Evolutionary conservation across 805 yeast species (phyloP), one percentile per base, ranked within the genome.

Genomic region (Cyberlindnera mississippiensis): DNA sequence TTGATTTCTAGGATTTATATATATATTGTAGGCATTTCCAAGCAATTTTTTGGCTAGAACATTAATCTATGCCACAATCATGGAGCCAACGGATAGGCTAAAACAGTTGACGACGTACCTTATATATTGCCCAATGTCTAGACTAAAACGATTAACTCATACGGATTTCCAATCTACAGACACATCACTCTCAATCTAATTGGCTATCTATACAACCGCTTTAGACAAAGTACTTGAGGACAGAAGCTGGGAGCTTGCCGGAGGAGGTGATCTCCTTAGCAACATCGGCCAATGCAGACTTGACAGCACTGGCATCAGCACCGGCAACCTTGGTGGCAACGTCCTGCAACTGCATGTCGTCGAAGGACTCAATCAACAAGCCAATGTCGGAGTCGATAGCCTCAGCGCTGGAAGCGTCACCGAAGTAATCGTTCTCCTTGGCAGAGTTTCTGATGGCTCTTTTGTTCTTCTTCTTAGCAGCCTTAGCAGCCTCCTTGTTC

Each of bases 391-490:
- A 79, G 51, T 85, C 95, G 53, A 85, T 82, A 45, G 69, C 67
- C 45, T 78, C 72, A 37, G 91, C 75, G 48, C 78, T 77, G 47
- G 67, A 77, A 45, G 81, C 84, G 57, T 82, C 88, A 54, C 93
- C 93, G 55, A 88, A 89, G 77, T 87, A 88, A 44, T 74, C 85
- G 55, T 73, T 79, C 33, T 86, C 96, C 74, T 90, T 88, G 52
- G 80, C 87, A 45, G 89, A 73, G 56, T 69, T 67, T 78, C 98
- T 87, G 52, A 93, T 67, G 32, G 81, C 67, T 74, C 96, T 83
- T 82, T 86, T 87, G 72, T 86, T 85, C 85, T 93, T 93, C 95
- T 93, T 93, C 76, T 88, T 90, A 37, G 85, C 85, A 49, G 71
- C 72, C 68, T 80, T 80, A 40, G 96, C 96, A 55, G 85, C 87